A percentile compares a stretch with the other conserved stretches of the same genome.
phyloP scores from a whole-genome alignment of 2,329 filamentous ascomycete genomes.

The Ceratocystis ficicola region DNA sequence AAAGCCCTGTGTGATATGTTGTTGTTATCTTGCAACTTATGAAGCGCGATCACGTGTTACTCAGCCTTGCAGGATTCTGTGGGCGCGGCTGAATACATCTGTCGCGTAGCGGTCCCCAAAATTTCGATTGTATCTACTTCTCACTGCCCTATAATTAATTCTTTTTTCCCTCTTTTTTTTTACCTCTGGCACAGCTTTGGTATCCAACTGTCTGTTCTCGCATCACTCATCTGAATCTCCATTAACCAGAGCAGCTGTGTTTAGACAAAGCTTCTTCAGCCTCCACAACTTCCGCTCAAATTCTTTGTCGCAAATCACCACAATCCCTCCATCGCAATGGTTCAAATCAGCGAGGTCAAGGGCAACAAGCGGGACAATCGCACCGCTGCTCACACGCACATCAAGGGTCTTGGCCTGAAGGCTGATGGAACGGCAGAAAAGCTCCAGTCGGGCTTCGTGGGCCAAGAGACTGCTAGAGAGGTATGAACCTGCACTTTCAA shows the following conservation, averaged over 20 bases:
- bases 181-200: background rate
- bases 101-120: constrained; percentile 14
- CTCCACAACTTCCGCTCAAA: background rate
- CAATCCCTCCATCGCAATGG: constrained; percentile 41
- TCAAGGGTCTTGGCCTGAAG: constrained; percentile 84
- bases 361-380: constrained; percentile 89
- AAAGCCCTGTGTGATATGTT: background rate
- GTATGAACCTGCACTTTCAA: constrained; percentile 36
- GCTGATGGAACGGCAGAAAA: constrained; percentile 74
- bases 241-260: background rate
- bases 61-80: constrained; percentile 22
- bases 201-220: background rate
- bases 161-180: background rate
- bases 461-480: constrained; percentile 78
- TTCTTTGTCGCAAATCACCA: background rate
- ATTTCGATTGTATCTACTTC: constrained; percentile 8
- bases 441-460: constrained; percentile 73
- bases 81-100: constrained; percentile 21
- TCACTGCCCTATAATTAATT: constrained; percentile 3
- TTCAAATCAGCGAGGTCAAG: constrained; percentile 89
- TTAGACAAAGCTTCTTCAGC: background rate
- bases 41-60: constrained; percentile 18
- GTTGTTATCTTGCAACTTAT: too few relatives aligned
- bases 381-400: constrained; percentile 94
- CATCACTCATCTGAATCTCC: too few relatives aligned